Conservation (phyloP, 2,329 filamentous ascomycete species). For the Diaporthe longicolla region DNA sequence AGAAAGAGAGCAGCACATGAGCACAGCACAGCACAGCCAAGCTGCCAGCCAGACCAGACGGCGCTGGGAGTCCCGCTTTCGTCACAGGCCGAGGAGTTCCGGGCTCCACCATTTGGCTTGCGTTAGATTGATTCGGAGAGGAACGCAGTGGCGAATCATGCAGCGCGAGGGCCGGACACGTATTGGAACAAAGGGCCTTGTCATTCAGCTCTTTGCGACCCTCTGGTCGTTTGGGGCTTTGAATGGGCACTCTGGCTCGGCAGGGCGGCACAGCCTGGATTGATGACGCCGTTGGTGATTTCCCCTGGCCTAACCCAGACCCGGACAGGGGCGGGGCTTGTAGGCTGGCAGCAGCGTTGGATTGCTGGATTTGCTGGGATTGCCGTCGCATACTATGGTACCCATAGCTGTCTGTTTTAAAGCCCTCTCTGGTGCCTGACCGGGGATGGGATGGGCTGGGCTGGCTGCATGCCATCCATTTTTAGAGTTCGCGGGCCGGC, state of each 20-base stretch:
- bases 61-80: slow-evolving; percentile 22
- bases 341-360: slow-evolving; percentile 7
- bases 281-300: slow-evolving; percentile 32
- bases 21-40: slow-evolving; percentile 1
- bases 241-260: slow-evolving; percentile 27
- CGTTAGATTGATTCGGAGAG: slow-evolving; percentile 23
- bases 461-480: slow-evolving; percentile 34
- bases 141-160: slow-evolving; percentile 29
- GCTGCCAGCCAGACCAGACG: background rate
- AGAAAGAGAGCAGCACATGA: background rate
- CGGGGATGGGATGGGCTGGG: background rate
- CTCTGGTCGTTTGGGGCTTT: slow-evolving; percentile 18
- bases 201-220: slow-evolving; percentile 23
- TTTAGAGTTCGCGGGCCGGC: slow-evolving; percentile 34
- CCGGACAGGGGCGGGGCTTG: slow-evolving; percentile 5
- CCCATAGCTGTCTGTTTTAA: slow-evolving; percentile 3
- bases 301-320: slow-evolving; percentile 21
- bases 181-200: slow-evolving; percentile 29
- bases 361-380: slow-evolving; percentile 1
- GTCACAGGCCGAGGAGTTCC: slow-evolving; percentile 21
- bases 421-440: background rate
- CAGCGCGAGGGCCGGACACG: slow-evolving; percentile 21
- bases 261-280: slow-evolving; percentile 30
- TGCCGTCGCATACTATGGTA: background rate
- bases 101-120: slow-evolving; percentile 30